Conservation (phyloP, 1,284 basidiomycete species). For the Ceratobasidium papillatum region DNA sequence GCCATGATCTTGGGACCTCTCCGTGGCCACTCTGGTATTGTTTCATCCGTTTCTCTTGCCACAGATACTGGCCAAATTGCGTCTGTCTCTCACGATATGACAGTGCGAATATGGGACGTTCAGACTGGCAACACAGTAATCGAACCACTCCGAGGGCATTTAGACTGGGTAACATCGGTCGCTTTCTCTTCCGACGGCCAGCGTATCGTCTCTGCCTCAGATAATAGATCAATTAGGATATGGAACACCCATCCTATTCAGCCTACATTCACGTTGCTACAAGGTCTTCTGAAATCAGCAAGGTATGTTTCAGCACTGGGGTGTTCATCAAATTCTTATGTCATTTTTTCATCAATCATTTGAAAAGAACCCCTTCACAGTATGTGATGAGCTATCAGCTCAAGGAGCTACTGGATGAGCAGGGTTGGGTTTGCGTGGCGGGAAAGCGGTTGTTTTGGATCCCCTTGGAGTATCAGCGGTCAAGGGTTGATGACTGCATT, state of each 20-base stretch:
- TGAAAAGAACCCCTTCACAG: background rate
- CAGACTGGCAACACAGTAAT: background rate
- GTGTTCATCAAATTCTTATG: too few species aligned
- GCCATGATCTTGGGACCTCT: background rate
- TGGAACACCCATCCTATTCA: background rate
- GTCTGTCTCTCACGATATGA: conserved; percentile 34
- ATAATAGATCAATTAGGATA: background rate
- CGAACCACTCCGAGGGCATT: conserved; percentile 18
- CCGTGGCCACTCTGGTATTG: conserved; percentile 17
- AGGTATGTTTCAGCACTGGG: too few species aligned
- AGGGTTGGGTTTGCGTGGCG: conserved; percentile 2
- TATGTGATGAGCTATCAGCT: background rate
- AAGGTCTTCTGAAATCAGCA: background rate
- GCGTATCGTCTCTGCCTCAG: background rate
- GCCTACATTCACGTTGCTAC: background rate
- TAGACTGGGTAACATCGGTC: conserved; percentile 5
- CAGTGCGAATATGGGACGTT: conserved; percentile 35
- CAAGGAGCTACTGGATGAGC: background rate
- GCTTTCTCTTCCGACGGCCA: conserved; percentile 8
- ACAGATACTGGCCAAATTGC: conserved; percentile 27
- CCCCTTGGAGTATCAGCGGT: background rate
- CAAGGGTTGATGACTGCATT: background rate
- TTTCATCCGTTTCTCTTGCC: conserved; percentile 16
- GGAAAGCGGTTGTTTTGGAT: conserved; percentile 4
- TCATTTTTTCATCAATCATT: too few species aligned